Conservation (phyloP, 768 basidiomycete species). For the Gloeophyllum trabeum region DNA sequence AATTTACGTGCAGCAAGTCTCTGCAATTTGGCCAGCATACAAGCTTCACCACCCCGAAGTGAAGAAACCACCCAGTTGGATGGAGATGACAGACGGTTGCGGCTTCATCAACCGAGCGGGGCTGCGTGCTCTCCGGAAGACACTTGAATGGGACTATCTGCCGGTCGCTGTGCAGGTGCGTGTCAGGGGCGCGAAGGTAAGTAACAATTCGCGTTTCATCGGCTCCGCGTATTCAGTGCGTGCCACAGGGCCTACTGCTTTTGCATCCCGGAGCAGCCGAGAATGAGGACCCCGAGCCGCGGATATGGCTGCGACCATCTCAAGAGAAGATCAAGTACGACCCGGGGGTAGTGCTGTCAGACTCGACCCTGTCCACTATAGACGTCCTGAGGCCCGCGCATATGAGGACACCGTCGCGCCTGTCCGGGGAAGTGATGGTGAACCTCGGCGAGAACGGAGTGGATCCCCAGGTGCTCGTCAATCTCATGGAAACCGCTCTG, state of each 20-base stretch:
- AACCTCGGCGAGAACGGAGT: background rate
- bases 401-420: too few species aligned
- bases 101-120: slow-evolving; percentile 55
- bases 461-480: background rate
- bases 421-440: background rate
- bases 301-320: slow-evolving; percentile 18
- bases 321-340: slow-evolving; percentile 17
- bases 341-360: too few species aligned
- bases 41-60: background rate
- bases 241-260: slow-evolving; percentile 17
- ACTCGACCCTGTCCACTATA: too few species aligned
- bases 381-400: too few species aligned
- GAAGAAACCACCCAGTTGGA: slow-evolving; percentile 15
- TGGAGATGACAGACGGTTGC: slow-evolving; percentile 61
- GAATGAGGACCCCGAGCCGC: slow-evolving; percentile 6
- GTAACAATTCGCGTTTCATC: background rate
- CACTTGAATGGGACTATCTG: slow-evolving; percentile 10
- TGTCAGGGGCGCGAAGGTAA: slow-evolving; percentile 18
- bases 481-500: background rate
- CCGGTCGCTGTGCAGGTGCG: slow-evolving; percentile 20
- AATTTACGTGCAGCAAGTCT: slow-evolving; percentile 11
- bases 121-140: slow-evolving; percentile 15
- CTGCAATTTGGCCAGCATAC: slow-evolving; percentile 6
- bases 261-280: slow-evolving; percentile 11
- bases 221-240: background rate